These are phyloP conservation scores for Chaetomiaceae sp. DNA, from an alignment of 2,329 filamentous ascomycete genomes.

Conservation along the genomic window DNA sequence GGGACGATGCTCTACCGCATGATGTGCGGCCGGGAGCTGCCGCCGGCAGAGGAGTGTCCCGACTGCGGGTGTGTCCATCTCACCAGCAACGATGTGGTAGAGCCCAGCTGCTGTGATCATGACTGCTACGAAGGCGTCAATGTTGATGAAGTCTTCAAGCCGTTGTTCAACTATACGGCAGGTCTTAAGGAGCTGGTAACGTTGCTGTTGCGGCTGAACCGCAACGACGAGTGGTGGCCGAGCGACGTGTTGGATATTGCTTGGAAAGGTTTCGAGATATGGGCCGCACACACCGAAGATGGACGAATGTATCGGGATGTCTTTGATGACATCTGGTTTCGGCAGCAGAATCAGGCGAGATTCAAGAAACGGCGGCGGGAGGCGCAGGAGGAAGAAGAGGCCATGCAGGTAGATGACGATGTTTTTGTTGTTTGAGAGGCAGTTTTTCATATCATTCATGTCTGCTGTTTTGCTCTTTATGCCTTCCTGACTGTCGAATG, in stretches of 20 bases:
- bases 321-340: slow-evolving; percentile 26
- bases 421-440: slow-evolving; percentile 7
- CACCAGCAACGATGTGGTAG: slow-evolving; percentile 1
- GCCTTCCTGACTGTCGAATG: too few species aligned
- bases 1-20: slow-evolving; percentile 39
- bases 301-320: slow-evolving; percentile 33
- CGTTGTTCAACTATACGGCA: slow-evolving; percentile 28
- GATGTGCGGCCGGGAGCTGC: slow-evolving; percentile 35
- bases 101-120: slow-evolving; percentile 12
- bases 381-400: neutral
- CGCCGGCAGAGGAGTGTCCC: slow-evolving; percentile 31
- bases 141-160: slow-evolving; percentile 29
- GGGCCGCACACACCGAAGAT: slow-evolving; percentile 32
- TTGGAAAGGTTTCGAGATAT: slow-evolving; percentile 26
- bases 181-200: slow-evolving; percentile 28
- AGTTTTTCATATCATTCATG: too few species aligned
- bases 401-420: neutral
- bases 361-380: slow-evolving; percentile 1
- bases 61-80: slow-evolving; percentile 26
- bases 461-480: too few species aligned
- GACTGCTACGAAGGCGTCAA: slow-evolving; percentile 29
- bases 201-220: slow-evolving; percentile 15
- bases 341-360: slow-evolving; percentile 17
- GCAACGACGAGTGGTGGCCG: slow-evolving; percentile 12
- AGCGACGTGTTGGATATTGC: slow-evolving; percentile 14